Base-by-base conservation (phyloP, 2,329 filamentous ascomycete genomes). In the Aspergillus sp. region DNA sequence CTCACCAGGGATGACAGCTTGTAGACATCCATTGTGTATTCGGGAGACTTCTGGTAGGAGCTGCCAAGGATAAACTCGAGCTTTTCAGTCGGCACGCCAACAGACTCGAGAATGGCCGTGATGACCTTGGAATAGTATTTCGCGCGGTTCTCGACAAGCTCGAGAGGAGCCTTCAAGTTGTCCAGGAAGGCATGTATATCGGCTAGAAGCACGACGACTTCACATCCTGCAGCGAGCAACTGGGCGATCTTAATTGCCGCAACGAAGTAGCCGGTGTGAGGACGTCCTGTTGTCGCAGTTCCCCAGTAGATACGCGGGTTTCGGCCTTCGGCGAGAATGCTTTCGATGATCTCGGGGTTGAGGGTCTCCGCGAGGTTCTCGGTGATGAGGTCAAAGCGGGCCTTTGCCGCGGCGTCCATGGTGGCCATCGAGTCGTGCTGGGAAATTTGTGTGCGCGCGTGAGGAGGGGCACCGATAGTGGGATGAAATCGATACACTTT, bases 1-100 rank as follows among this genome's bases (percentile, higher is more conserved):
- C 67, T 66, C 5, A 65, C 58, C 61, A 71, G 76, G 3, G 85
- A 85, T 46, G 83, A 84, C 63, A 98, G 73, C 70, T 89, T 86
- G 78, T 93, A 93, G 35, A 96, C 77, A 72, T 98, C 93, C 90
- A 96, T 95, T 59, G 88, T 85, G 78, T 97, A 98, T 43, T 86
- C 60, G 75, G 85, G 52, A 19, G 37, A 65, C 45, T 62, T 65
- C 73, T 97, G 92, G 84, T 96, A 96, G 50, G 84, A 87, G 68
- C 88, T 92, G 12, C 93, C 95, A 1, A 90, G 82, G 21, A 97
- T 88, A 68, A 98, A 96, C 63, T 88, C 84, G 45, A 98, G 83
- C 70, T 89, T 88, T 62, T 90, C 86, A 56, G 90, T 88, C 40
- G 89, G 84, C 11, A 97, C 91, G 47, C 89, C 88, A 37, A 96